Evolutionary conservation across 139 green algal species (phyloP), one percentile per base, ranked within the genome.

Genomic region (Picochlorum costavermella): DNA sequence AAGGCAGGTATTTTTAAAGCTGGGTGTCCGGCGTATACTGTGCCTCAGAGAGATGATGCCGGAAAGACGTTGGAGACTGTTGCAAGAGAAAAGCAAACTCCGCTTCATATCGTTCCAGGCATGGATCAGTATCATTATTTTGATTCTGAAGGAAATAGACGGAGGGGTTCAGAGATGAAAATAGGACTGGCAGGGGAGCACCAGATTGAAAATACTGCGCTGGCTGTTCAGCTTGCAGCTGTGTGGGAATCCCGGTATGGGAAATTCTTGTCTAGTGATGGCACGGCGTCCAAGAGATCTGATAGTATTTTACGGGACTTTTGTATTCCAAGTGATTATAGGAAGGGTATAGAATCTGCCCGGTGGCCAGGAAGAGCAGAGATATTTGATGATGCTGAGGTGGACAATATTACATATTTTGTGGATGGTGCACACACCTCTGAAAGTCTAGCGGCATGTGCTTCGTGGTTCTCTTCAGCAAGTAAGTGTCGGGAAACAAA

Each of bases 341-440:
- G 17, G 11, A 49, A 56, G 2, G 90, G 90, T 3, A 76, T 96
- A 45, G 59, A 28, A 23, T 26, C 31, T 0, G 81, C 72, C 26
- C 53, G 53, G 13, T 91, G 85, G 88, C 86, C 85, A 2, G 91
- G 91, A 2, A 74, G 91, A 5, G 83, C 81, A 28, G 87, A 95
- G 50, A 60, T 71, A 9, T 61, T 78, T 12, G 28, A 70, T 49
- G 67, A 71, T 40, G n/a, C 3, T 20, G 50, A 50, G 44, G 5
- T 6, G 20, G 23, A 14, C 25, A 59, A 80, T 3, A 65, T 98
- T 53, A 82, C 79, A 0, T 92, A 95, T 60, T 99, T 77, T 63
- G 74, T 99, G 23, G 94, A 99, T 67, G 94, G 94, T 10, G 94
- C 94, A 2, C 94, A 99, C 74, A 98, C 93, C 8, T 74, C 81